Conservation (phyloP, 345 rosid species). For the Streptanthus diversifolius region DNA sequence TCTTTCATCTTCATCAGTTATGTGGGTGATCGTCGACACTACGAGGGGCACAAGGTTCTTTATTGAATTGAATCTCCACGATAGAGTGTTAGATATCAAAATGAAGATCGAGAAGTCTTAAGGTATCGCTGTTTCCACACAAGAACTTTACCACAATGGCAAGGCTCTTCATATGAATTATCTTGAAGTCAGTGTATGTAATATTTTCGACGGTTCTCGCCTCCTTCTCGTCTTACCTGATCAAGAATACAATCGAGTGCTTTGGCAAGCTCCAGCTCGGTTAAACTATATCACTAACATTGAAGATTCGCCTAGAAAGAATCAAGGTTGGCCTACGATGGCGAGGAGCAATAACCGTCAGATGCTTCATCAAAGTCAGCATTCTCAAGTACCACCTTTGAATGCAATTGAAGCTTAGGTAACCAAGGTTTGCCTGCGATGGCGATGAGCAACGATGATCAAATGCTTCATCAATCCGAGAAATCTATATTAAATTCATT, state of each 20-base stretch:
- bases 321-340: neutral
- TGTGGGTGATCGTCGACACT: slow-evolving; percentile 60
- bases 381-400: neutral
- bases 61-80: slow-evolving; percentile 55
- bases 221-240: slow-evolving; percentile 38
- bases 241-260: neutral
- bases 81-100: slow-evolving; percentile 60
- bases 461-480: no score
- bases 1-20: slow-evolving; percentile 11
- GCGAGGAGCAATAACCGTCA: neutral
- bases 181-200: slow-evolving; percentile 38
- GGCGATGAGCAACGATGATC: no score
- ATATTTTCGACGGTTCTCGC: slow-evolving; percentile 48
- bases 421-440: neutral
- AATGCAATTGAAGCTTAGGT: neutral
- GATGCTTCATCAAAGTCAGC: neutral
- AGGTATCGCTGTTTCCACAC: slow-evolving; percentile 42
- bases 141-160: slow-evolving; percentile 56
- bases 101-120: slow-evolving; percentile 57
- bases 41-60: slow-evolving; percentile 42
- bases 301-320: neutral
- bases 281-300: neutral
- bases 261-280: neutral
- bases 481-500: no score
- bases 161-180: slow-evolving; percentile 48